Evolutionary conservation across 352 stramenopile genomes (phyloP).

Genomic region (Phytophthora brassicae): DNA sequence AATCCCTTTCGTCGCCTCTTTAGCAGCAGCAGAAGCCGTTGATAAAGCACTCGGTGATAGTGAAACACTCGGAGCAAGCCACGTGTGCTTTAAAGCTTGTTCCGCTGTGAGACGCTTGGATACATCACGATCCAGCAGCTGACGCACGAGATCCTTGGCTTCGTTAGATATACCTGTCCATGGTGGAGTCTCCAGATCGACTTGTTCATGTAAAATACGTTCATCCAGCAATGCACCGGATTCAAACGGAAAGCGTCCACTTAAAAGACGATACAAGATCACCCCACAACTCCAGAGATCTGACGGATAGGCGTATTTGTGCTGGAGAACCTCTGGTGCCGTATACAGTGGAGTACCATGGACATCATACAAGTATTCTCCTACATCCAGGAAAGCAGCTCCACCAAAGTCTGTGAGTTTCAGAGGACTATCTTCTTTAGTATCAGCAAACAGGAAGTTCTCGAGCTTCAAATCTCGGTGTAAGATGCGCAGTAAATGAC

Average conservation of each 20-base stretch:
- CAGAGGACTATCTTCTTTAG: slow-evolving; percentile 55
- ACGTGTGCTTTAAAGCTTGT: slow-evolving; percentile 67
- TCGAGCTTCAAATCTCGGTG: slow-evolving; percentile 81
- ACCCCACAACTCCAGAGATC: slow-evolving; percentile 82
- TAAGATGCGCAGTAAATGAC: slow-evolving; percentile 70
- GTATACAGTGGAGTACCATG: slow-evolving; percentile 76
- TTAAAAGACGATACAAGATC: slow-evolving; percentile 72
- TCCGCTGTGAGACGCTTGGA: slow-evolving; percentile 47
- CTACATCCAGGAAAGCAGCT: slow-evolving; percentile 54
- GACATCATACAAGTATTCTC: slow-evolving; percentile 45
- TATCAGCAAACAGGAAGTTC: slow-evolving; percentile 79
- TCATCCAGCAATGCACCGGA: slow-evolving; percentile 62
- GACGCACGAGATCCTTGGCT: slow-evolving; percentile 53
- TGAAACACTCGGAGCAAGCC: slow-evolving; percentile 40
- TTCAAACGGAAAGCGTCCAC: slow-evolving; percentile 66
- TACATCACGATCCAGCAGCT: slow-evolving; percentile 55
- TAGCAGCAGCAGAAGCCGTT: slow-evolving; percentile 29
- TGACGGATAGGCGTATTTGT: slow-evolving; percentile 66
- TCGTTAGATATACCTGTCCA: slow-evolving; percentile 60
- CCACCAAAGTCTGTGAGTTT: slow-evolving; percentile 83
- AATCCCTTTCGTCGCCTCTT: slow-evolving; percentile 26
- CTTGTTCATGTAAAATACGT: slow-evolving; percentile 54
- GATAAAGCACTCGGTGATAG: slow-evolving; percentile 17
- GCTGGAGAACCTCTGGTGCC: slow-evolving; percentile 64
- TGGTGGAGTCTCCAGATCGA: slow-evolving; percentile 50